Conservation (phyloP, 768 basidiomycete genomes). For the Leccinum arenicola region DNA sequence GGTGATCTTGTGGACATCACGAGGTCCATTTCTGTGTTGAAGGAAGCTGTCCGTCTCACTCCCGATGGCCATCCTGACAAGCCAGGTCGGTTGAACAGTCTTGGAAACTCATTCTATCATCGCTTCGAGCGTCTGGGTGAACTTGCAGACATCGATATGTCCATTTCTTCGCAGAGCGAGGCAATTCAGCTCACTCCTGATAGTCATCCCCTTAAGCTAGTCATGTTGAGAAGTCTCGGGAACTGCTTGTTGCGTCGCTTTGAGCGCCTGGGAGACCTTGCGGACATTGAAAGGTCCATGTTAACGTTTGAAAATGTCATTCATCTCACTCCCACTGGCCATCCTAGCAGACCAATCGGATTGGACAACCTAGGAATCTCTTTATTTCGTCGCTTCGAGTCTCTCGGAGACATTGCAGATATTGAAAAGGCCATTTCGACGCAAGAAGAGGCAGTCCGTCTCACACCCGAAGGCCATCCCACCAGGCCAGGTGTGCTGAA, state of each 20-base stretch:
- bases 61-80: not conserved
- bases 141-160: not conserved
- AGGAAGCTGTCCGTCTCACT: not conserved
- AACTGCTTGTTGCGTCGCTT: not conserved
- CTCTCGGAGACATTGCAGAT: no score
- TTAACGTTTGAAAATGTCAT: no score
- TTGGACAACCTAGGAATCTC: no score
- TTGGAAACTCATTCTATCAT: not conserved
- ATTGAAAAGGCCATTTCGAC: no score
- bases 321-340: no score
- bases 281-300: no score
- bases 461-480: no score
- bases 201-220: not conserved
- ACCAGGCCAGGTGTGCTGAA: no score
- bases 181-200: not conserved
- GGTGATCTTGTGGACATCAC: not conserved
- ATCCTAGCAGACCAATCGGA: no score
- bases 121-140: not conserved
- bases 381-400: no score
- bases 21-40: not conserved
- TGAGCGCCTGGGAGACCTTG: no score
- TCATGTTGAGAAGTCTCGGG: not conserved
- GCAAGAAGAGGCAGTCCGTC: no score
- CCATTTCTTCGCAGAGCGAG: not conserved
- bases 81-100: not conserved